A percentile compares a stretch with the other conserved stretches of the same genome.
Evolutionary conservation across 2,329 filamentous ascomycete species (phyloP).

Genomic region (Talaromyces rugulosus): DNA sequence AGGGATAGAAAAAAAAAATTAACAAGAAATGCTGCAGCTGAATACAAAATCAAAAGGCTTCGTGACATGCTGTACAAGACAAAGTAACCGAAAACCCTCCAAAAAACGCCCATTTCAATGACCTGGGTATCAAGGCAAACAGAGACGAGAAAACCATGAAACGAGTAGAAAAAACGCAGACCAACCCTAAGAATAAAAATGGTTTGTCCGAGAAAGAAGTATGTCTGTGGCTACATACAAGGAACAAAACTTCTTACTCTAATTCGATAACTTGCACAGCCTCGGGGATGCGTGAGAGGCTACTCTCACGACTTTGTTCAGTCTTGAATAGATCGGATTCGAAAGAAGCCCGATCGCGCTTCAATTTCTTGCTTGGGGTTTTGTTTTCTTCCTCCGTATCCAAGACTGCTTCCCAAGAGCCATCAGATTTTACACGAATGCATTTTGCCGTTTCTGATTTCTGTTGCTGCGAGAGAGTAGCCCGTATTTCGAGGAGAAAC

Average conservation of each 20-base stretch:
- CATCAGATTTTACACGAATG: constrained; percentile 61
- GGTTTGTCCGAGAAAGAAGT: neutral
- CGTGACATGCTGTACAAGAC: neutral
- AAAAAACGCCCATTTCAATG: constrained; percentile 2
- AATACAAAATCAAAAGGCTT: neutral
- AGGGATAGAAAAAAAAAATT: neutral
- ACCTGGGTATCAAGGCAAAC: constrained; percentile 8
- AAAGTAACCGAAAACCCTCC: neutral
- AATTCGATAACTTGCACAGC: constrained; percentile 19
- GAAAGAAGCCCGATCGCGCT: constrained; percentile 17
- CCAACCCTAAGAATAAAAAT: neutral
- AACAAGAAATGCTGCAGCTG: neutral
- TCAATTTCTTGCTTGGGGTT: constrained; percentile 14
- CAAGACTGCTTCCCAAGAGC: constrained; percentile 58
- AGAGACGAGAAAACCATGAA: neutral
- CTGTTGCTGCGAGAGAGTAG: constrained; percentile 48
- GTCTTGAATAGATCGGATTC: constrained; percentile 16
- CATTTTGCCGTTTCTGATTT: constrained; percentile 52
- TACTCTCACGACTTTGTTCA: neutral
- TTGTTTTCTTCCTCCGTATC: constrained; percentile 21
- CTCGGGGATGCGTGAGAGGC: constrained; percentile 3
- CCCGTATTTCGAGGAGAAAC: constrained; percentile 64
- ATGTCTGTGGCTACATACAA: neutral
- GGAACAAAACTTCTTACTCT: constrained; percentile 14
- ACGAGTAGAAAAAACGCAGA: neutral